A percentile compares a stretch with the other conserved stretches of the same genome.
These are phyloP conservation scores for Heimioporus sp. DNA, from an alignment of 768 basidiomycete species.

Conservation along the genomic window DNA sequence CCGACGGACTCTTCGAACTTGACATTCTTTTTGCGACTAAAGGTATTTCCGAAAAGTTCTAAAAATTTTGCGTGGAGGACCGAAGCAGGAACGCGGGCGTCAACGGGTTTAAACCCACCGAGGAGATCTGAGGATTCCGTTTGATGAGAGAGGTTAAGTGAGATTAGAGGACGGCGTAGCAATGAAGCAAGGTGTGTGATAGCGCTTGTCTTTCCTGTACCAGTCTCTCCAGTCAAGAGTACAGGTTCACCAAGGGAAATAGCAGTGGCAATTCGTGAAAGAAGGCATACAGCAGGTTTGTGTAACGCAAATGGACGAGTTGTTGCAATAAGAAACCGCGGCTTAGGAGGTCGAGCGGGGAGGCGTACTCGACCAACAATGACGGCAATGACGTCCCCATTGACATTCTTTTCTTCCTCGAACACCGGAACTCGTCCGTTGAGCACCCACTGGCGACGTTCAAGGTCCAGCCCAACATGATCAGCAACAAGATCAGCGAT, in stretches of 20 bases:
- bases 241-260: conserved; percentile 77
- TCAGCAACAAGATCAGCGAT: conserved; percentile 57
- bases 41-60: conserved; percentile 79
- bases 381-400: conserved; percentile 57
- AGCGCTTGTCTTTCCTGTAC: conserved; percentile 97
- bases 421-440: conserved; percentile 64
- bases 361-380: conserved; percentile 64
- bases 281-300: conserved; percentile 72
- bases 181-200: conserved; percentile 83
- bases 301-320: conserved; percentile 84
- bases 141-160: conserved; percentile 93
- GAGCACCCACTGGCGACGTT: conserved; percentile 71
- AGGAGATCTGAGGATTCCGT: conserved; percentile 93
- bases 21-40: conserved; percentile 87
- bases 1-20: conserved; percentile 80
- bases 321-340: conserved; percentile 29
- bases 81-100: conserved; percentile 75
- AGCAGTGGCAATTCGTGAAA: conserved; percentile 77
- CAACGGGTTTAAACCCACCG: conserved; percentile 95
- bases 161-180: conserved; percentile 74
- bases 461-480: conserved; percentile 63
- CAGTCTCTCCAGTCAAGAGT: conserved; percentile 94
- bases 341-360: conserved; percentile 40
- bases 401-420: conserved; percentile 63
- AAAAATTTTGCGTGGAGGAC: conserved; percentile 71